phyloP scores from a whole-genome alignment of 1,284 basidiomycete genomes.

The Moesziomyces antarcticus region DNA sequence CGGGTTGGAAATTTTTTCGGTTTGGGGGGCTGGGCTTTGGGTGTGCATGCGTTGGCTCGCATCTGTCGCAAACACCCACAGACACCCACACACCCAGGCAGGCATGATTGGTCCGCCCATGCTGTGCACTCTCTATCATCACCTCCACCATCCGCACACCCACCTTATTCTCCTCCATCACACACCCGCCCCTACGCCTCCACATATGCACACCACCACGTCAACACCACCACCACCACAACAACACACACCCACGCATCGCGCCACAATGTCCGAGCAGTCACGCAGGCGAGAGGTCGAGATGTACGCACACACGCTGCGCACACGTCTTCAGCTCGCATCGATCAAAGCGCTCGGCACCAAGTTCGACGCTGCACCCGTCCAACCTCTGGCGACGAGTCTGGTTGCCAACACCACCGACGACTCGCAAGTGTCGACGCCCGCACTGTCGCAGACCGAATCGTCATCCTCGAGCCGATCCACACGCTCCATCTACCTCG shows the following conservation, averaged over 20 bases:
- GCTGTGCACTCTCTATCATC: conserved; percentile 26
- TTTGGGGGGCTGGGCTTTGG: too few relatives aligned
- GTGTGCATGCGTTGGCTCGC: neutral
- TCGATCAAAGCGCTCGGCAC: conserved; percentile 38
- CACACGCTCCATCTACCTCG: conserved; percentile 35
- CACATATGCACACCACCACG: neutral
- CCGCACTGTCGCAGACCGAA: conserved; percentile 35
- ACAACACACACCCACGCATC: conserved; percentile 6
- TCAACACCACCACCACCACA: conserved; percentile 4
- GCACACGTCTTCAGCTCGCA: conserved; percentile 41
- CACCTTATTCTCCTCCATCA: neutral
- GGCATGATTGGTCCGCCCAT: neutral
- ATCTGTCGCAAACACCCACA: too few relatives aligned
- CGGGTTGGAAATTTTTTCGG: too few relatives aligned
- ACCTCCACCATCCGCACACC: conserved; percentile 30
- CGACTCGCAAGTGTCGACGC: conserved; percentile 6
- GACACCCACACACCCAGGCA: too few relatives aligned
- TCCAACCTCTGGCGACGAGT: conserved; percentile 22
- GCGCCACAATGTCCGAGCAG: neutral
- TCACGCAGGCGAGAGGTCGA: conserved; percentile 32
- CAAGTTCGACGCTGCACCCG: neutral
- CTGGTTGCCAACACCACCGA: conserved; percentile 15
- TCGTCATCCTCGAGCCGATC: conserved; percentile 36
- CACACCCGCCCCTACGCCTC: neutral
- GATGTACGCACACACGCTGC: conserved; percentile 46